Conservation (phyloP, 2,329 filamentous ascomycete genomes). For the Aspergillus sp. region DNA sequence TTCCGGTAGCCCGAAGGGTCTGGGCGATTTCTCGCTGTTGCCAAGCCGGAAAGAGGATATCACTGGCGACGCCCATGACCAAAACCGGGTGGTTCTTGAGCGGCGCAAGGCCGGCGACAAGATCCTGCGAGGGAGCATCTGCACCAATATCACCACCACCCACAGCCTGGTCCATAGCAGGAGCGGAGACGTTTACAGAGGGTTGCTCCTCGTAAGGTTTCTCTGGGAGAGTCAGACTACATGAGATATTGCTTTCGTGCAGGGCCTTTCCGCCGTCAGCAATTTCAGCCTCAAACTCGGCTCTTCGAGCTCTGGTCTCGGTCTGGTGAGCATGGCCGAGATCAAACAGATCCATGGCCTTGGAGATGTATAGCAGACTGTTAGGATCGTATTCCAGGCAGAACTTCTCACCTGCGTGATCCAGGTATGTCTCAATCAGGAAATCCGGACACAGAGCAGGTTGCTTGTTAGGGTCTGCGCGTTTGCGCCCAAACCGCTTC, state of each 20-base stretch:
- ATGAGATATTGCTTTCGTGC: constrained; percentile 53
- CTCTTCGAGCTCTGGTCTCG: constrained; percentile 63
- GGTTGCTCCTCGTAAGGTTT: constrained; percentile 84
- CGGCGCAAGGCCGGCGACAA: constrained; percentile 72
- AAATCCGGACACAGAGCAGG: constrained; percentile 97
- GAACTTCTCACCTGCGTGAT: constrained; percentile 98
- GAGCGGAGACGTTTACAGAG: constrained; percentile 49
- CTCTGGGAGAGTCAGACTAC: constrained; percentile 80
- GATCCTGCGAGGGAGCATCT: constrained; percentile 69
- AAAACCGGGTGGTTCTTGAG: constrained; percentile 78
- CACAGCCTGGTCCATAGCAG: constrained; percentile 35
- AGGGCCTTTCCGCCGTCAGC: constrained; percentile 47
- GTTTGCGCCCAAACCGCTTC: constrained; percentile 81
- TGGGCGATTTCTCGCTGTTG: constrained; percentile 94
- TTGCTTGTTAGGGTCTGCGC: constrained; percentile 81
- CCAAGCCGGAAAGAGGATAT: constrained; percentile 97
- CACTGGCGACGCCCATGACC: constrained; percentile 90
- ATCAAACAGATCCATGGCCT: constrained; percentile 98
- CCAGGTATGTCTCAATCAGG: constrained; percentile 95
- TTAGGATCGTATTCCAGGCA: constrained; percentile 96
- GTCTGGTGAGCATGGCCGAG: constrained; percentile 72
- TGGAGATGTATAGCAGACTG: constrained; percentile 92
- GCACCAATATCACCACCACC: constrained; percentile 19
- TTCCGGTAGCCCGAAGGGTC: constrained; percentile 75
- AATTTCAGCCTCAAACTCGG: constrained; percentile 61